phyloP scores from a whole-genome alignment of 495 filamentous ascomycete genomes.

The Pyrenula massariospora region DNA sequence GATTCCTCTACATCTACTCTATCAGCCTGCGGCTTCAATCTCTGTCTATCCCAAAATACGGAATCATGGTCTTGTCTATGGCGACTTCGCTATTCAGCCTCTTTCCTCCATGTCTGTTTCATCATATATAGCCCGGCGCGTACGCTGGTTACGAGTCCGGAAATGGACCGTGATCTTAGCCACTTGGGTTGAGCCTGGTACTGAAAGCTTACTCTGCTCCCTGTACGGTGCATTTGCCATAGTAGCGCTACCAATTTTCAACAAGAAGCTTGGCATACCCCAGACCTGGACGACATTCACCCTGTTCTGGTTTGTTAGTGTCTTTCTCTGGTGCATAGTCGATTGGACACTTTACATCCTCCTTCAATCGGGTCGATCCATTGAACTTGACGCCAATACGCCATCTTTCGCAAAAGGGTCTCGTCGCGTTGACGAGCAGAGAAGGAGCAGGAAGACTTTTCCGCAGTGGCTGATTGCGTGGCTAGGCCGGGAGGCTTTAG shows the following conservation, averaged over 20 bases:
- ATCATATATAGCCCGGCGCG: conserved; percentile 71
- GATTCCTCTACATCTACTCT: conserved; percentile 19
- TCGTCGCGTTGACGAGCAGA: conserved; percentile 9
- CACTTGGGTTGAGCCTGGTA: conserved; percentile 88
- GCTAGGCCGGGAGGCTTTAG: conserved; percentile 72
- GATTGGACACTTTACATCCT: conserved; percentile 65
- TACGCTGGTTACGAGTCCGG: conserved; percentile 84
- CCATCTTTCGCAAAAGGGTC: conserved; percentile 54
- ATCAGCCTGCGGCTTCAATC: no score
- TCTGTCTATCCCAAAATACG: conserved; percentile 29
- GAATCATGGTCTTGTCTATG: conserved; percentile 75
- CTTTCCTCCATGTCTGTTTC: conserved; percentile 67
- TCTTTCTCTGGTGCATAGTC: conserved; percentile 57
- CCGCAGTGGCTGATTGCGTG: conserved; percentile 68
- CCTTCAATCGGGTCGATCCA: conserved; percentile 55
- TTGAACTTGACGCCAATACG: conserved; percentile 63
- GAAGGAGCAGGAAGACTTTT: conserved; percentile 29
- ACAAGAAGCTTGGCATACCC: conserved; percentile 38
- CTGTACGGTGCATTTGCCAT: conserved; percentile 67
- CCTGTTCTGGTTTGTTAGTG: conserved; percentile 50
- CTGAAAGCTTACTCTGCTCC: conserved; percentile 78
- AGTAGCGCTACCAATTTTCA: conserved; percentile 58
- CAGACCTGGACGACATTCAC: conserved; percentile 60
- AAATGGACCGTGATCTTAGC: conserved; percentile 89
- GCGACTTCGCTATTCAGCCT: conserved; percentile 83